Conservation (phyloP, 441 rosid species). For the Breynia disticha region DNA sequence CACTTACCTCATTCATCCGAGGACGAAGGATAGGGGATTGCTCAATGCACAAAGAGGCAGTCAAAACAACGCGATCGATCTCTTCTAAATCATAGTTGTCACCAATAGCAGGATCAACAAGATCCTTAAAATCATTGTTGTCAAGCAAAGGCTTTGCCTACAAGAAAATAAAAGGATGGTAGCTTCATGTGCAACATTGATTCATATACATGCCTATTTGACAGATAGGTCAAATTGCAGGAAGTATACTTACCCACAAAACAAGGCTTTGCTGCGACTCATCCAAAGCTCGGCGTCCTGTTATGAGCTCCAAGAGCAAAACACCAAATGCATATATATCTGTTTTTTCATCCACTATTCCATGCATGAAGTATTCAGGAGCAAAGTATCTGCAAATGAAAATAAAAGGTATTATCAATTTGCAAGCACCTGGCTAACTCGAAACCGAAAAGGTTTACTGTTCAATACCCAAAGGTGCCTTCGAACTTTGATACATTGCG, state of each 20-base stretch:
- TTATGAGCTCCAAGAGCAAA: slow-evolving; percentile 73
- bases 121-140: slow-evolving; percentile 32
- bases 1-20: slow-evolving; percentile 66
- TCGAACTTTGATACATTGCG: slow-evolving; percentile 77
- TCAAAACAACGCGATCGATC: slow-evolving; percentile 48
- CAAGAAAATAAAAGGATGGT: slow-evolving; percentile 6
- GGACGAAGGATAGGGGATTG: slow-evolving; percentile 79
- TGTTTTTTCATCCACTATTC: slow-evolving; percentile 85
- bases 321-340: slow-evolving; percentile 84
- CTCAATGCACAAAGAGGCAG: slow-evolving; percentile 71
- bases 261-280: slow-evolving; percentile 61
- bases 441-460: slow-evolving; percentile 6
- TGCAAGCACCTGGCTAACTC: neutral
- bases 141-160: slow-evolving; percentile 82
- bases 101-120: slow-evolving; percentile 60
- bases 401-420: neutral
- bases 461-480: slow-evolving; percentile 86
- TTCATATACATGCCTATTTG: neutral
- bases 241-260: slow-evolving; percentile 47
- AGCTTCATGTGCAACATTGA: neutral
- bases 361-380: slow-evolving; percentile 87
- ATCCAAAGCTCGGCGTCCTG: slow-evolving; percentile 68
- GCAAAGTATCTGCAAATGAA: slow-evolving; percentile 62
- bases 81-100: slow-evolving; percentile 47
- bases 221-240: neutral